Percentiles rank a stretch among this genome's conserved stretches.
Evolutionary conservation across 371 early-diverging fungal species (phyloP).

Genomic region (Mucor racemosus): DNA sequence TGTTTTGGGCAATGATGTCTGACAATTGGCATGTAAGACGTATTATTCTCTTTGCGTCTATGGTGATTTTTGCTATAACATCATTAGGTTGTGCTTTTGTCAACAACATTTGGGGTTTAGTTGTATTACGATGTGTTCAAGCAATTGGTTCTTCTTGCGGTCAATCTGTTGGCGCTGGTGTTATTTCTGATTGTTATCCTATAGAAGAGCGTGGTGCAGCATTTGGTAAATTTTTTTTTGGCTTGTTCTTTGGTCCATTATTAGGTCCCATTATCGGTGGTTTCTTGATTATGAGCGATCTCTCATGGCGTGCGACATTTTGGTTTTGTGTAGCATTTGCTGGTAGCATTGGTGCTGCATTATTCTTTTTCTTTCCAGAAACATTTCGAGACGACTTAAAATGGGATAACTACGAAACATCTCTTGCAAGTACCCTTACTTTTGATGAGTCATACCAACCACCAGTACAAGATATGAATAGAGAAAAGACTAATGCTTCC

Average conservation of each 20-base stretch:
- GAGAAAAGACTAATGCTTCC: neutral
- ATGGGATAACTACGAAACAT: neutral
- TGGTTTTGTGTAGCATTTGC: slow-evolving; percentile 41
- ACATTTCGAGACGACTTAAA: slow-evolving; percentile 49
- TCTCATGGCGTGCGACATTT: slow-evolving; percentile 35
- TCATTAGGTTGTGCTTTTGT: slow-evolving; percentile 73
- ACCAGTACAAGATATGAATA: neutral
- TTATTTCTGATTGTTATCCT: slow-evolving; percentile 18
- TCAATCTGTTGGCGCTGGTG: slow-evolving; percentile 67
- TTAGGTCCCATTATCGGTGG: too few species aligned
- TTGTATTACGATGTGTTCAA: slow-evolving; percentile 73
- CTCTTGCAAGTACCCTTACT: neutral
- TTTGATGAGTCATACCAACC: neutral
- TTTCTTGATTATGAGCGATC: neutral
- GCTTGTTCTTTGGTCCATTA: slow-evolving; percentile 44
- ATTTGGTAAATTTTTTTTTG: slow-evolving; percentile 53
- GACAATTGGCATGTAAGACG: slow-evolving; percentile 67
- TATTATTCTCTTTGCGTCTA: slow-evolving; percentile 58
- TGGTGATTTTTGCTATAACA: slow-evolving; percentile 61
- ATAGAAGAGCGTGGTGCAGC: slow-evolving; percentile 37
- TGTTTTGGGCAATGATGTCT: slow-evolving; percentile 70
- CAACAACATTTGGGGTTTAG: slow-evolving; percentile 58
- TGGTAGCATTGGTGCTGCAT: slow-evolving; percentile 11
- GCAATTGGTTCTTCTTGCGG: slow-evolving; percentile 72
- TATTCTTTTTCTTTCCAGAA: slow-evolving; percentile 64